A percentile compares a stretch with the other conserved stretches of the same genome.
phyloP scores from a whole-genome alignment of 1,284 basidiomycete genomes.

The Malassezia caprae region DNA sequence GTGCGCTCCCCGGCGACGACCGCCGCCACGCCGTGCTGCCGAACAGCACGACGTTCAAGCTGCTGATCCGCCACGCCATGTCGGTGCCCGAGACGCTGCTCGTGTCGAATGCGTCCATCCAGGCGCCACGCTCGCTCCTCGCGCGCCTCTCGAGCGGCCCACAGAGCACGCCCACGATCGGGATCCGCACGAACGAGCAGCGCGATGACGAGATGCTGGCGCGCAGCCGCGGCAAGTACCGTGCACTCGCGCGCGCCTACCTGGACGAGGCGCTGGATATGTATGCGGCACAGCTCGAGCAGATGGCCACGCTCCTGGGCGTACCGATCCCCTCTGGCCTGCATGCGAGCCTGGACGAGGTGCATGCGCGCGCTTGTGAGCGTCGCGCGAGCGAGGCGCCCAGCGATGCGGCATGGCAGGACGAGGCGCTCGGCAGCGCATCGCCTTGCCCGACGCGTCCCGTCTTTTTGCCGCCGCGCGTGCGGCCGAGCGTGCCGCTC shows the following conservation, averaged over 20 bases:
- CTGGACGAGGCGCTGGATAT: constrained; percentile 13
- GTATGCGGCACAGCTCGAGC: constrained; percentile 7
- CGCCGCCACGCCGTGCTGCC: constrained; percentile 12
- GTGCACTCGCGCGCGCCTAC: constrained; percentile 13
- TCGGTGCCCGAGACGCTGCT: constrained; percentile 28
- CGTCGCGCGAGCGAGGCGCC: neutral
- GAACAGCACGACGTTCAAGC: constrained; percentile 34
- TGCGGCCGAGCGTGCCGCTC: constrained; percentile 19
- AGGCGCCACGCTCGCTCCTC: constrained; percentile 1
- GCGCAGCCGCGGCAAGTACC: constrained; percentile 22
- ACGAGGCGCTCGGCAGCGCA: neutral
- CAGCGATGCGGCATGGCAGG: neutral
- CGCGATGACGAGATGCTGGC: constrained; percentile 22
- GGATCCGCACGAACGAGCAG: constrained; percentile 20
- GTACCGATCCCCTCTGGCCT: constrained; percentile 8
- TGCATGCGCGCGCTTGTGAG: constrained; percentile 2
- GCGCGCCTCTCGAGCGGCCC: neutral
- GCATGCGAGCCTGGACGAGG: constrained; percentile 16
- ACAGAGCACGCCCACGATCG: constrained; percentile 7
- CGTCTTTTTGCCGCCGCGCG: constrained; percentile 24
- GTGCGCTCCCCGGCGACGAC: constrained; percentile 20
- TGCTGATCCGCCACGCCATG: constrained; percentile 30
- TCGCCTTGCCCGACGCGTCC: constrained; percentile 1
- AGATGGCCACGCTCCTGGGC: constrained; percentile 20
- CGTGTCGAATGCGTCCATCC: constrained; percentile 22